Evolutionary conservation across 2,329 filamentous ascomycete genomes (phyloP).

Genomic region (Bretziella fagacearum): DNA sequence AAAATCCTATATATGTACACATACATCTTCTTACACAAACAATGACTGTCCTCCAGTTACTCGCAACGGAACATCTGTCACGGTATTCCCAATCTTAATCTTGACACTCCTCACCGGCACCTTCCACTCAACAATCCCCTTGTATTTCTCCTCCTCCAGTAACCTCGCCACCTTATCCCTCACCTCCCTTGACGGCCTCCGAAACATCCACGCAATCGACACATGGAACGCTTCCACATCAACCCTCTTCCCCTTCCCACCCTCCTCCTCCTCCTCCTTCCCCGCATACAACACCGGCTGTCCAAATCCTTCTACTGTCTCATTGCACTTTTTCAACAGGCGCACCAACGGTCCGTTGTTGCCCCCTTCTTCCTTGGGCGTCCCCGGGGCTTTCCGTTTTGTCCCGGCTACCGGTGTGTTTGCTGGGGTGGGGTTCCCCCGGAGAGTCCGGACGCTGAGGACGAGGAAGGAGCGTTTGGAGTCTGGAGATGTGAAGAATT

Average conservation of each 20-base stretch:
- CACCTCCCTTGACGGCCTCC: conserved; percentile 21
- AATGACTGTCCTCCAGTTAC: neutral
- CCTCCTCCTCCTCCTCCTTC: no score
- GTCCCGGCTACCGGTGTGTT: neutral
- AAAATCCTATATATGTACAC: neutral
- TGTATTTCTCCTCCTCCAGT: conserved; percentile 17
- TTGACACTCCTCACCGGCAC: conserved; percentile 48
- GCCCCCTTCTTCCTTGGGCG: no score
- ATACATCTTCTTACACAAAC: neutral
- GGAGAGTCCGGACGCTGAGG: conserved; percentile 35
- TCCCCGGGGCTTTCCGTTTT: conserved; percentile 14
- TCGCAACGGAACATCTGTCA: conserved; percentile 33
- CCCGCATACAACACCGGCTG: no score
- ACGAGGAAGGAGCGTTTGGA: conserved; percentile 73
- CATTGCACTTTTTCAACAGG: no score
- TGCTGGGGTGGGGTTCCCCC: neutral
- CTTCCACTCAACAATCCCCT: conserved; percentile 24
- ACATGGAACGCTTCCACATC: conserved; percentile 54
- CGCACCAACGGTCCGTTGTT: no score
- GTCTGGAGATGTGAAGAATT: conserved; percentile 36
- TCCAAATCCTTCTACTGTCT: no score
- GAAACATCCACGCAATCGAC: conserved; percentile 72
- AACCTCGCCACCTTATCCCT: conserved; percentile 24
- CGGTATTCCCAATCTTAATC: conserved; percentile 56
- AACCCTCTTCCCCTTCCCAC: conserved; percentile 13